Evolutionary conservation across 2,329 filamentous ascomycete genomes (phyloP), one percentile per base, ranked within the genome.

Genomic region (Botrytis porri): DNA sequence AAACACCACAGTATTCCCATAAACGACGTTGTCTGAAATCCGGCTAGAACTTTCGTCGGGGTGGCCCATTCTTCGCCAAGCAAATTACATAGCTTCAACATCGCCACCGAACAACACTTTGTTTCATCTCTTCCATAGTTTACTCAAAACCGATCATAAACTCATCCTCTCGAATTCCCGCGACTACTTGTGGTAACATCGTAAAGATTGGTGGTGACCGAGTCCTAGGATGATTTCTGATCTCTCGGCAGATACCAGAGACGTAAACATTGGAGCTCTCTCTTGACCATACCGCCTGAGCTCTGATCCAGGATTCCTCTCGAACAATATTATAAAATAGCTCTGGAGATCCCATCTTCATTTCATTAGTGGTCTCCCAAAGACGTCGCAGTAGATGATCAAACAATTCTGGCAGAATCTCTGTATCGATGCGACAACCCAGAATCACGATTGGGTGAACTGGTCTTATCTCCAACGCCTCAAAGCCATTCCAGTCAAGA

Each of bases 241-340:
- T 6, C 25, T 61, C 57, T 48, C 32, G 57, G 6, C 45, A 35
- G 41, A 37, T n/a, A 51, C 7, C 25, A 39, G 7, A 1, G 35
- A n/a, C 25, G 29, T 51, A 37, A 29, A 29, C 3, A 32, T 41
- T 37, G 20, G 41, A 37, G 32, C 22, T 51, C 8, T 70, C 32
- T n/a, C 45, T 10, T n/a, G 43, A 70, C 29, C 43, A 63, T 14
- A 48, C 39, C 7, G 29, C 45, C 10, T 39, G 32, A 45, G 43
- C 41, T 51, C 59, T 70, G 39, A 70, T 51, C 20, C 48, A 20
- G 22, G 69, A 63, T 48, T 63, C 43, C 25, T 64, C 69, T 12
- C 51, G 43, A 51, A 63, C 32, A 20, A 63, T 39, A 22, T 16
- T 20, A 5, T 35, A 16, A 25, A 63, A 70, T 4, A 39, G 32